phyloP scores from a whole-genome alignment of 139 green algal genomes.

The Chlamydomonas asymmetrica region DNA sequence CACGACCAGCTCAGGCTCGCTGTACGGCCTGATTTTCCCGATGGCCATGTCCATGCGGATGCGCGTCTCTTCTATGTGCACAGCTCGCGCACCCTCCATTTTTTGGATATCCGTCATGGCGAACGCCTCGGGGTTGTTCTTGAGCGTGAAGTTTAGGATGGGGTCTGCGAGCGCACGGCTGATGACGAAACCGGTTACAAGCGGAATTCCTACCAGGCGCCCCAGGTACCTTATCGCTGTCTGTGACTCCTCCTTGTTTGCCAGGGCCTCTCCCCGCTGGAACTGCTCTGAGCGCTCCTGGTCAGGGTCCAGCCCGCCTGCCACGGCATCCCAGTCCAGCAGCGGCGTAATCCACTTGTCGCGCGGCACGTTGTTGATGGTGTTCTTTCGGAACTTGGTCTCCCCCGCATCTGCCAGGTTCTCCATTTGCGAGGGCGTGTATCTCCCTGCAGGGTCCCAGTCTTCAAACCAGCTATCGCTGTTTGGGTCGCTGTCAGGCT shows the following conservation, averaged over 20 bases:
- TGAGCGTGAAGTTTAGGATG: constrained; percentile 60
- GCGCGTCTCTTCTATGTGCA: constrained; percentile 82
- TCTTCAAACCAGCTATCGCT: constrained; percentile 43
- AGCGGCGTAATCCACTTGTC: constrained; percentile 72
- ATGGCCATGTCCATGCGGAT: constrained; percentile 81
- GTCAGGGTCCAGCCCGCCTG: constrained; percentile 57
- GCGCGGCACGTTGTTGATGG: constrained; percentile 12
- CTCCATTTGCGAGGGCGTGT: constrained; percentile 38
- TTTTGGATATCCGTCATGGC: constrained; percentile 74
- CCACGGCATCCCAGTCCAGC: constrained; percentile 50
- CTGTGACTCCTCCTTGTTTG: constrained; percentile 80
- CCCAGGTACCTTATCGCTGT: constrained; percentile 54
- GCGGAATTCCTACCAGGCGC: constrained; percentile 62
- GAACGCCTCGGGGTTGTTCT: constrained; percentile 72
- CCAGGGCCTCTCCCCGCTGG: constrained; percentile 65
- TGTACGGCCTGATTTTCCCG: constrained; percentile 70
- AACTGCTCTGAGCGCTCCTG: constrained; percentile 50
- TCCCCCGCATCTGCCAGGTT: constrained; percentile 34
- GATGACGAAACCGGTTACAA: constrained; percentile 68
- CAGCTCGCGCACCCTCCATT: constrained; percentile 57
- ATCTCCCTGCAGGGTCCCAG: constrained; percentile 53
- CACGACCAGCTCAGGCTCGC: constrained; percentile 60
- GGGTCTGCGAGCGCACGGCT: constrained; percentile 67
- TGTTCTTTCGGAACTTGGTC: constrained; percentile 10
- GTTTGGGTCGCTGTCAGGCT: not conserved